Evolutionary conservation across 495 filamentous ascomycete species (phyloP).

Genomic region (Tetracladium setigerum): DNA sequence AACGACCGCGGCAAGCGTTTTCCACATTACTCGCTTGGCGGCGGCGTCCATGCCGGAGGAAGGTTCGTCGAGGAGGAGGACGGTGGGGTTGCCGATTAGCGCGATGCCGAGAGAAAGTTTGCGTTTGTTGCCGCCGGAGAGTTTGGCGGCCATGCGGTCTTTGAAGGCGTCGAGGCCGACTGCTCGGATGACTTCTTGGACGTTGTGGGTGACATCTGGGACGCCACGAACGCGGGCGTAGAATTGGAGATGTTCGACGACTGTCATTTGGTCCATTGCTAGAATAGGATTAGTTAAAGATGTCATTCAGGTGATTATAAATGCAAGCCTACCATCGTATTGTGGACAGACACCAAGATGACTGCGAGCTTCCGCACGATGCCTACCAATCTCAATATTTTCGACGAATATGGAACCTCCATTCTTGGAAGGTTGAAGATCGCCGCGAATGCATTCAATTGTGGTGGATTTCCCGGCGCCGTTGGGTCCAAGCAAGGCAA

Average conservation of each 20-base stretch:
- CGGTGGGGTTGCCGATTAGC: constrained; percentile 66
- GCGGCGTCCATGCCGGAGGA: constrained; percentile 64
- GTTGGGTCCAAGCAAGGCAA: constrained; percentile 75
- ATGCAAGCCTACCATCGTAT: constrained; percentile 38
- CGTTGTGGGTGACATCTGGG: constrained; percentile 52
- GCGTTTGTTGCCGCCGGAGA: constrained; percentile 68
- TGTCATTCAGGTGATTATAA: not conserved
- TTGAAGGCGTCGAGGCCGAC: constrained; percentile 53
- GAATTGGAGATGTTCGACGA: constrained; percentile 63
- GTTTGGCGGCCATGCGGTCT: constrained; percentile 52
- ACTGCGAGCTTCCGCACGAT: constrained; percentile 56
- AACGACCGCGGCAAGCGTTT: constrained; percentile 49
- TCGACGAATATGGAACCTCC: constrained; percentile 69
- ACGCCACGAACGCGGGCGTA: constrained; percentile 68
- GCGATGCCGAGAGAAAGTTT: constrained; percentile 71
- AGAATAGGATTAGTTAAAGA: not conserved
- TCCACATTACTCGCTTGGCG: constrained; percentile 71
- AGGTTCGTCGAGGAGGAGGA: constrained; percentile 66
- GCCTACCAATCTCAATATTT: constrained; percentile 54
- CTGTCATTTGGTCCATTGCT: constrained; percentile 62
- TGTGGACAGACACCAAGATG: constrained; percentile 76
- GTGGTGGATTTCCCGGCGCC: constrained; percentile 84
- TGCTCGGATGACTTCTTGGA: constrained; percentile 47
- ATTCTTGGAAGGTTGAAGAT: constrained; percentile 51
- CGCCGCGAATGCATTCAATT: constrained; percentile 78